These are phyloP conservation scores for Zychaea mexicana DNA, from an alignment of 371 early-diverging fungal genomes.

Conservation along the genomic window DNA sequence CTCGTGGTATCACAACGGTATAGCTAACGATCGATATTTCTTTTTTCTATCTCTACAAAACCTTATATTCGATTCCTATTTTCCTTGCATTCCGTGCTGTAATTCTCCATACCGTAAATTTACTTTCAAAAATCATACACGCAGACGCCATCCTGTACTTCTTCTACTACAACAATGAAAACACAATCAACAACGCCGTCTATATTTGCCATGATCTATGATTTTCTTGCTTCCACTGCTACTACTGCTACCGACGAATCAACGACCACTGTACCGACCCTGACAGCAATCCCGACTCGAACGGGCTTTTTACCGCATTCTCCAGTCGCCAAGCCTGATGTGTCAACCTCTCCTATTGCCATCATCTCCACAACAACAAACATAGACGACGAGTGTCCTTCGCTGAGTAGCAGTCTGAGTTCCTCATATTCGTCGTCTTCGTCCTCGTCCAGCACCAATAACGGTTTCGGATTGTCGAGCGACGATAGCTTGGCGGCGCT, in stretches of 20 bases:
- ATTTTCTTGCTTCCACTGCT: background rate
- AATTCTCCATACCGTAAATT: too few species aligned
- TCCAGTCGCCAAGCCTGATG: conserved; percentile 5
- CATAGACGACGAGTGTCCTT: conserved; percentile 8
- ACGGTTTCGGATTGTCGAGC: background rate
- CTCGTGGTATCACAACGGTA: too few species aligned
- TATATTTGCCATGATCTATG: background rate
- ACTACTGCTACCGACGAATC: background rate
- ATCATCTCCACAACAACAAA: conserved; percentile 4
- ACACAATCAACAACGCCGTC: background rate
- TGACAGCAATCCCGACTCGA: background rate
- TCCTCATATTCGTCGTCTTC: too few species aligned
- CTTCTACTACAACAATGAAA: background rate
- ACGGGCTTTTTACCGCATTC: conserved; percentile 11
- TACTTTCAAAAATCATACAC: too few species aligned
- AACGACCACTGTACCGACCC: background rate
- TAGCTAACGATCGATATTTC: too few species aligned
- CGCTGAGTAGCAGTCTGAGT: conserved; percentile 3
- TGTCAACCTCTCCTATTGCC: conserved; percentile 11
- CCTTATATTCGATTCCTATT: too few species aligned
- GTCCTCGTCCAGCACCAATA: background rate
- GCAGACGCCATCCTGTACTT: background rate
- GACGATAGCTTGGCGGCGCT: conserved; percentile 12
- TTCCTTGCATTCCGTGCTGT: too few species aligned
- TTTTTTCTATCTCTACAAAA: too few species aligned